Conservation (phyloP, 164 flowering plant genomes). For the Brasenia schreberi region DNA sequence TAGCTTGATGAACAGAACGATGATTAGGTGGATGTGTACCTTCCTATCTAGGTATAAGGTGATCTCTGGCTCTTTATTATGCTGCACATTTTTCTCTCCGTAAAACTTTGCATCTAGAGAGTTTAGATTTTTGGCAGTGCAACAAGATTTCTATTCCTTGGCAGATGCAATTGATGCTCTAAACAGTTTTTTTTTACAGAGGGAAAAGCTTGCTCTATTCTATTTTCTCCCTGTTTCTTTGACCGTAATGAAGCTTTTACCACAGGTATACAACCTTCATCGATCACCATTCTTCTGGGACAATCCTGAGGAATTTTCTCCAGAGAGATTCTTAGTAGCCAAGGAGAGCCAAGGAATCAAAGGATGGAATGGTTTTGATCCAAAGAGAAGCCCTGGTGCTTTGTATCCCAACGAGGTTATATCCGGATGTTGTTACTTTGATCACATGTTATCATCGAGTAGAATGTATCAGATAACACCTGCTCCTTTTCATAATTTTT, state of each 20-base stretch:
- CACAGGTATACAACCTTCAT: slow-evolving; percentile 88
- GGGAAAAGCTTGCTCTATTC: no score
- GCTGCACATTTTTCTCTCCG: no score
- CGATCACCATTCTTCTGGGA: slow-evolving; percentile 95
- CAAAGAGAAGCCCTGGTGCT: slow-evolving; percentile 86
- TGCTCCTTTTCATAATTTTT: background rate
- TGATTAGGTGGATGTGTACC: no score
- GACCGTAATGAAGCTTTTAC: background rate
- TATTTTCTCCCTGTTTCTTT: no score
- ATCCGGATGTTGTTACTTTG: background rate
- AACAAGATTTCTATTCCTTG: background rate
- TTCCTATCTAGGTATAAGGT: no score
- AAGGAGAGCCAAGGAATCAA: slow-evolving; percentile 42
- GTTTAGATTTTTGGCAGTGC: no score
- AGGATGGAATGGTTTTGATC: slow-evolving; percentile 95
- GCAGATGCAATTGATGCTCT: no score
- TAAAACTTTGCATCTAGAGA: no score
- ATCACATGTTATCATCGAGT: background rate
- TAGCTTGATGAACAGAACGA: no score
- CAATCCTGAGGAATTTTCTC: slow-evolving; percentile 68
- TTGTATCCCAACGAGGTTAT: slow-evolving; percentile 89
- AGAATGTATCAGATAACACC: background rate
- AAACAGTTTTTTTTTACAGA: no score
- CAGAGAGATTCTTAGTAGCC: slow-evolving; percentile 65
- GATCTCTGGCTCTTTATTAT: no score